Percentiles rank a stretch among this genome's conserved stretches.
Conservation (phyloP, 2,329 filamentous ascomycete genomes). For the Lachnellula subtilissima region DNA sequence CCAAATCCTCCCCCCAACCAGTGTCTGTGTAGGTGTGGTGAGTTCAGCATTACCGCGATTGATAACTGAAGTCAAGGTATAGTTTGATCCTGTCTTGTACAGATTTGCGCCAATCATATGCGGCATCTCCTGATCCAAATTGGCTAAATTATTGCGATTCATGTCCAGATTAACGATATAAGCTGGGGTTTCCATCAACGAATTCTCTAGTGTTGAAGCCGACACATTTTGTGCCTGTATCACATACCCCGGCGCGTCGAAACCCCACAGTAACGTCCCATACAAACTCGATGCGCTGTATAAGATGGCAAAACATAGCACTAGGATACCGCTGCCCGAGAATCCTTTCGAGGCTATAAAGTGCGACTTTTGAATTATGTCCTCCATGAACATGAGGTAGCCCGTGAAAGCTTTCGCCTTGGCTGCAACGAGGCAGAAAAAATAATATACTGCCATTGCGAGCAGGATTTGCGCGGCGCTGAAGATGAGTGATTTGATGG, state of each 20-base stretch:
- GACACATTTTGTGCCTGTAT: background rate
- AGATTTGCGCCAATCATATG: slow-evolving; percentile 1
- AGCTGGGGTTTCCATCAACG: background rate
- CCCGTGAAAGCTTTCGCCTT: background rate
- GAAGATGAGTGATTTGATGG: slow-evolving; percentile 4
- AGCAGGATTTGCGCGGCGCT: background rate
- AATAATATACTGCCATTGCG: background rate
- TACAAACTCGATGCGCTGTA: slow-evolving; percentile 1
- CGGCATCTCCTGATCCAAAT: background rate
- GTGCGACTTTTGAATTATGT: slow-evolving; percentile 1
- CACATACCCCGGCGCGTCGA: slow-evolving; percentile 2
- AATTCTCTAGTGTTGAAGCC: background rate
- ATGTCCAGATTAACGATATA: slow-evolving; percentile 1
- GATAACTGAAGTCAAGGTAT: slow-evolving; percentile 1
- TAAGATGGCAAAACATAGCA: background rate
- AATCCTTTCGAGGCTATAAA: slow-evolving; percentile 1
- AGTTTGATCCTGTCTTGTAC: slow-evolving; percentile 1
- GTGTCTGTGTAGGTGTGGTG: background rate
- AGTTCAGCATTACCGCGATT: background rate
- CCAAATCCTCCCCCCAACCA: background rate
- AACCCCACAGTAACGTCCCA: slow-evolving; percentile 4
- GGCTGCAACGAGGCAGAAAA: background rate
- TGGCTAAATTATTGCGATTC: background rate
- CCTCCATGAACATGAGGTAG: slow-evolving; percentile 5
- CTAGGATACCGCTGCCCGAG: background rate